A percentile compares a stretch with the other conserved stretches of the same genome.
Conservation (phyloP, 345 rosid genomes). For the thale cress (Arabidopsis thaliana) region DNA sequence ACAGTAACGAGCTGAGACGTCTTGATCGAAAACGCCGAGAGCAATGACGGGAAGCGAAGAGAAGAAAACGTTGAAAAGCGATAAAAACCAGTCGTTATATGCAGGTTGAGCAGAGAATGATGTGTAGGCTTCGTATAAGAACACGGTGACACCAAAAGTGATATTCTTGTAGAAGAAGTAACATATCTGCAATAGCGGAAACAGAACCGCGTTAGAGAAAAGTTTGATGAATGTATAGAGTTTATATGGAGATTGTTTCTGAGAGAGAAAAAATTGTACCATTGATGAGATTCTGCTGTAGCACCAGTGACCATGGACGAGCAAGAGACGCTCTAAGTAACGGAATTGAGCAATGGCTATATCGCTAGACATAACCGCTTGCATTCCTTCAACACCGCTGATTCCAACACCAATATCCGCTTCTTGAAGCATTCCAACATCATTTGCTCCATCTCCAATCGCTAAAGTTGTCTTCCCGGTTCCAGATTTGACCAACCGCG, state of each 20-base stretch:
- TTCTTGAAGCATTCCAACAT: constrained; percentile 99
- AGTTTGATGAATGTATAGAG: background rate
- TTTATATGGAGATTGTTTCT: background rate
- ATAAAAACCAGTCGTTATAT: constrained; percentile 89
- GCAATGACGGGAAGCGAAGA: constrained; percentile 97
- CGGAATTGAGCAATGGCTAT: constrained; percentile 92
- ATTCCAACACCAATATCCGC: constrained; percentile 96
- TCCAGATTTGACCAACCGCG: constrained; percentile 84
- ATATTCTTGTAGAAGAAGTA: constrained; percentile 99
- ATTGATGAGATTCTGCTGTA: constrained; percentile 92
- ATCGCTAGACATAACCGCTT: constrained; percentile 99
- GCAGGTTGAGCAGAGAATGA: constrained; percentile 90
- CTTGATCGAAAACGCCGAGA: constrained; percentile 93
- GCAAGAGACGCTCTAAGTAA: constrained; percentile 84
- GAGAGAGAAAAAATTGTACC: constrained; percentile 46
- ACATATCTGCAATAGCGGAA: constrained; percentile 68
- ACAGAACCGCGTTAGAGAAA: background rate
- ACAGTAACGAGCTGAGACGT: constrained; percentile 72
- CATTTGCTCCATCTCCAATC: constrained; percentile 97
- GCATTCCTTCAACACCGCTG: constrained; percentile 99
- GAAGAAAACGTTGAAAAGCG: constrained; percentile 90
- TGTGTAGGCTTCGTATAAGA: constrained; percentile 84
- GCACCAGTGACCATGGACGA: constrained; percentile 99
- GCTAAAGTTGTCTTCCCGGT: constrained; percentile 88
- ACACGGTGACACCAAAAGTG: constrained; percentile 84